Evolutionary conservation across 257 asterid species (phyloP).

Genomic region (Solanum verrucosum): DNA sequence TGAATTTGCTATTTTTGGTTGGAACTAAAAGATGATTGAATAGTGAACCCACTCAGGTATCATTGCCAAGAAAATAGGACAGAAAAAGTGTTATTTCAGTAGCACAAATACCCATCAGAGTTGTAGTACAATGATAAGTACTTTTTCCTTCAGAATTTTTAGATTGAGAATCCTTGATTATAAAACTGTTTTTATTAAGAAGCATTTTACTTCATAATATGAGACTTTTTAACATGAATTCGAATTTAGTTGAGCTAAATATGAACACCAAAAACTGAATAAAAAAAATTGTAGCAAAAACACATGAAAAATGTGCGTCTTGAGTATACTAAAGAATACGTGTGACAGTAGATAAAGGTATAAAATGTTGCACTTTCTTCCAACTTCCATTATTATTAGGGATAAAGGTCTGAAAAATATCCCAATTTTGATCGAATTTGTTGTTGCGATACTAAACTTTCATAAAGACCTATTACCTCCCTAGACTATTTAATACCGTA

Average conservation of each 20-base stretch:
- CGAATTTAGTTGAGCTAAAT: too few relatives aligned
- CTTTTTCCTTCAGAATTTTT: too few relatives aligned
- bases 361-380: background rate
- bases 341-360: background rate
- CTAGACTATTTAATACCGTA: too few relatives aligned
- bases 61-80: background rate
- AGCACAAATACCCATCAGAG: background rate
- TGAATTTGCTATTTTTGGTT: background rate
- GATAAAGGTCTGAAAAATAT: too few relatives aligned
- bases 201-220: too few relatives aligned
- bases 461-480: too few relatives aligned
- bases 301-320: background rate
- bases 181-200: accelerated
- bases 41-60: background rate
- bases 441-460: too few relatives aligned
- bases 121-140: accelerated
- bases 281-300: background rate
- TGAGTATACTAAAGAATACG: background rate
- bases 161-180: too few relatives aligned
- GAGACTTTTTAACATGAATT: accelerated
- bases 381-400: background rate
- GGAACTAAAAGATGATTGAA: background rate
- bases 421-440: accelerated
- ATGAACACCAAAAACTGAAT: accelerated
- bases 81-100: background rate